These are phyloP conservation scores for Emericellopsis atlantica DNA, from an alignment of 2,329 filamentous ascomycete species.

Conservation along the genomic window DNA sequence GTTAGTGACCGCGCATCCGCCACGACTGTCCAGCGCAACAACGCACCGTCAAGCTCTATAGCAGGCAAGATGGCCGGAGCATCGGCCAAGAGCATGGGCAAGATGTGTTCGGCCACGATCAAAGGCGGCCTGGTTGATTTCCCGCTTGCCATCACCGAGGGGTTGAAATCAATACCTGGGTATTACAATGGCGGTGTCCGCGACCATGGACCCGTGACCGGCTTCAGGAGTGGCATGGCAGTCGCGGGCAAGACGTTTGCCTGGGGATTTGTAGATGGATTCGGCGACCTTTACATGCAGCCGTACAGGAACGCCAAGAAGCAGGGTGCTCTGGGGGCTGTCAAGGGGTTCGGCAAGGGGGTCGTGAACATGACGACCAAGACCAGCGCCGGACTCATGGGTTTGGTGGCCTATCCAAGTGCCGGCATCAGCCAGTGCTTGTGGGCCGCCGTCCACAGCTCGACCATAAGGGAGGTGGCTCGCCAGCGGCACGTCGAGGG, in stretches of 20 bases:
- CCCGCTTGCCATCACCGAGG: slow-evolving; percentile 2
- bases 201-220: background rate
- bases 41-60: too few relatives aligned
- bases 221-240: background rate
- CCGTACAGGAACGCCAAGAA: background rate
- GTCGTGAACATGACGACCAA: background rate
- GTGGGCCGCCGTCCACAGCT: background rate
- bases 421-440: background rate
- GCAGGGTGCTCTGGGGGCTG: background rate
- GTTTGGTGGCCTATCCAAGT: background rate
- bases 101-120: background rate
- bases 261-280: background rate
- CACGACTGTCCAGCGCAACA: too few relatives aligned
- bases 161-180: background rate
- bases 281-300: background rate
- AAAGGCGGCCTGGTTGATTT: slow-evolving; percentile 1
- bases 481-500: too few relatives aligned
- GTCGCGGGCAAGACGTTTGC: slow-evolving; percentile 1
- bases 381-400: background rate
- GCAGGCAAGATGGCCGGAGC: too few relatives aligned
- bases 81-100: background rate
- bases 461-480: background rate
- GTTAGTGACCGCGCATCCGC: too few relatives aligned
- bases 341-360: background rate
- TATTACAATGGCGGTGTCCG: background rate